These are phyloP conservation scores for Candida lessepsii DNA, from an alignment of 805 yeast species.

Conservation along the genomic window DNA sequence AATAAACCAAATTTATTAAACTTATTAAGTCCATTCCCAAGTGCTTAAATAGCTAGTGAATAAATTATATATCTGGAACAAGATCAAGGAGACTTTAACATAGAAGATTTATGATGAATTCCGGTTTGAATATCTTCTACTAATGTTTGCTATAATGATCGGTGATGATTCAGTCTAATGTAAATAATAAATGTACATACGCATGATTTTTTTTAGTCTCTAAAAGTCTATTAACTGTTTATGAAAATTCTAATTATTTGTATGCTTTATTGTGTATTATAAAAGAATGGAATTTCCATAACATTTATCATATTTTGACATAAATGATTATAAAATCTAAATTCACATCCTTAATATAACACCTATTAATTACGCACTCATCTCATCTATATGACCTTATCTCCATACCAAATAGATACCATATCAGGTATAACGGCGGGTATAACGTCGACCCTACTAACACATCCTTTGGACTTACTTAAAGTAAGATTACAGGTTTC, in stretches of 20 bases:
- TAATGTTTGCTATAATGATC: too few relatives aligned
- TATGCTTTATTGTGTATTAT: too few relatives aligned
- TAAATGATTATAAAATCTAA: too few relatives aligned
- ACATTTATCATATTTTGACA: too few relatives aligned
- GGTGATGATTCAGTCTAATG: neutral
- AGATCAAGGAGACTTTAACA: too few relatives aligned
- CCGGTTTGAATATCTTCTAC: too few relatives aligned
- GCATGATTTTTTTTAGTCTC: neutral
- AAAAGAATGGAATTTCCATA: too few relatives aligned
- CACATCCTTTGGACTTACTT: constrained; percentile 88
- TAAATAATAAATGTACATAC: constrained; percentile 7
- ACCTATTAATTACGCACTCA: constrained; percentile 6
- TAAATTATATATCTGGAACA: too few relatives aligned
- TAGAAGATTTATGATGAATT: too few relatives aligned
- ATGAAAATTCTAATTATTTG: too few relatives aligned
- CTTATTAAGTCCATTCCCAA: constrained; percentile 77
- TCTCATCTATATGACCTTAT: neutral
- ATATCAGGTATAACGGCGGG: constrained; percentile 82
- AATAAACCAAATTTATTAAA: constrained; percentile 80
- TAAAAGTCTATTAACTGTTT: neutral
- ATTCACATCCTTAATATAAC: too few relatives aligned
- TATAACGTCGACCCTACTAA: constrained; percentile 67
- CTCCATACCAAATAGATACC: constrained; percentile 41
- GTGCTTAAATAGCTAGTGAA: constrained; percentile 53
- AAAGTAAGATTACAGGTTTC: constrained; percentile 79